These are phyloP conservation scores for Cladosporium sp. DNA, from an alignment of 2,329 filamentous ascomycete species.

Conservation along the genomic window DNA sequence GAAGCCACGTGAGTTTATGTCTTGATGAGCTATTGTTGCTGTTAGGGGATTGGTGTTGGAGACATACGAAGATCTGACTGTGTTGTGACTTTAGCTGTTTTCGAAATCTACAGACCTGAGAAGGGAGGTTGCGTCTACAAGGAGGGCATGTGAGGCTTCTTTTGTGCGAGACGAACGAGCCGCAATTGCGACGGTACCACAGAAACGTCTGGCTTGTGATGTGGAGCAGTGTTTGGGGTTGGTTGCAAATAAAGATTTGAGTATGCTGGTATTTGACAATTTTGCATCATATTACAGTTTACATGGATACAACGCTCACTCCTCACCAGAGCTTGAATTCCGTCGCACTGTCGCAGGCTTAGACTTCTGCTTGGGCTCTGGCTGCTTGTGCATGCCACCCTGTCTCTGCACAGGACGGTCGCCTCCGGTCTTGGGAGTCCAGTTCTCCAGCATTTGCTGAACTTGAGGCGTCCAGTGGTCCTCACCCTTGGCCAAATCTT, in stretches of 20 bases:
- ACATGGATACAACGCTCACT: background rate
- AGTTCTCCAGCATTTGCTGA: conserved; percentile 54
- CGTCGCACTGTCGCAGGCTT: background rate
- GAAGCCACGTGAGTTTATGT: conserved; percentile 39
- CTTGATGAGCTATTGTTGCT: background rate
- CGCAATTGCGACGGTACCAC: background rate
- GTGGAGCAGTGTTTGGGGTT: background rate
- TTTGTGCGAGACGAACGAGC: background rate
- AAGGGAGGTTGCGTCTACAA: conserved; percentile 10
- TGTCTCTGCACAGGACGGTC: conserved; percentile 14
- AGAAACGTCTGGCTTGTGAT: no score
- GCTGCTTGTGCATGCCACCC: conserved; percentile 5
- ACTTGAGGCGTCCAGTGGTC: conserved; percentile 80
- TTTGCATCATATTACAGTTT: background rate
- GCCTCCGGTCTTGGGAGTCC: conserved; percentile 27
- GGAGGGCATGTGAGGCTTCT: conserved; percentile 5
- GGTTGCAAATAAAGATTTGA: background rate
- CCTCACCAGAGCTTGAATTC: conserved; percentile 19
- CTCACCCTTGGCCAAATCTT: conserved; percentile 74
- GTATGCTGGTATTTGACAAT: background rate
- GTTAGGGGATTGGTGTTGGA: no score
- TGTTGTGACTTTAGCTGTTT: background rate
- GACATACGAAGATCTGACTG: background rate
- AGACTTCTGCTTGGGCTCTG: background rate
- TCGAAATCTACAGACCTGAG: conserved; percentile 8